Percentiles rank a stretch among this genome's conserved stretches.
phyloP scores from a whole-genome alignment of 2,329 filamentous ascomycete genomes.

The Penicillium sp. region DNA sequence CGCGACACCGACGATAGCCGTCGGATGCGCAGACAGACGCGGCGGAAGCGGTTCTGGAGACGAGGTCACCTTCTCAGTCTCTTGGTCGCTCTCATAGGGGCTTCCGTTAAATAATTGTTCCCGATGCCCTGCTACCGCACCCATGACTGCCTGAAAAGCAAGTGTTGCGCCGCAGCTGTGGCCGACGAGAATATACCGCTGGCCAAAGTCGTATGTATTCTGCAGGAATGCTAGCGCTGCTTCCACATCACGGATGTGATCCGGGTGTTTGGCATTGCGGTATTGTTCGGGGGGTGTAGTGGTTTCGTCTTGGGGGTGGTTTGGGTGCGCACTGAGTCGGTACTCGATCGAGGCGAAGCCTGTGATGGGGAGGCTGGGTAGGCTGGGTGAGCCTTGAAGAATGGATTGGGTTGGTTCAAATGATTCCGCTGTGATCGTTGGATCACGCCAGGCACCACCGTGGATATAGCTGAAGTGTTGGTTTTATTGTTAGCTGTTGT shows the following conservation, averaged over 20 bases:
- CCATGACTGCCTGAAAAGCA: conserved; percentile 50
- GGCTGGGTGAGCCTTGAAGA: conserved; percentile 32
- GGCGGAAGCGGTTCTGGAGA: conserved; percentile 20
- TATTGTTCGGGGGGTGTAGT: conserved; percentile 34
- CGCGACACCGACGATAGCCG: conserved; percentile 47
- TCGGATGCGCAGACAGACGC: conserved; percentile 32
- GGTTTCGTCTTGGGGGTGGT: conserved; percentile 41
- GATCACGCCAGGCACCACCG: conserved; percentile 55
- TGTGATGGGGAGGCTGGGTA: conserved; percentile 35
- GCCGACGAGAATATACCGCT: conserved; percentile 49
- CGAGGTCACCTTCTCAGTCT: conserved; percentile 13
- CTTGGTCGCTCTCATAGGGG: conserved; percentile 10
- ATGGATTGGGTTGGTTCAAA: conserved; percentile 42
- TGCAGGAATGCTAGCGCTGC: conserved; percentile 48
- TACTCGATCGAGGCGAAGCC: conserved; percentile 53
- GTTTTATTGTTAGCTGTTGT: conserved; percentile 8
- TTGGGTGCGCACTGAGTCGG: conserved; percentile 49
- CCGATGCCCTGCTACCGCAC: conserved; percentile 22
- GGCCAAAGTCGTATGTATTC: conserved; percentile 42
- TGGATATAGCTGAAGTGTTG: conserved; percentile 47
- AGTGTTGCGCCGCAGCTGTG: conserved; percentile 54
- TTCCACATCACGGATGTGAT: conserved; percentile 50
- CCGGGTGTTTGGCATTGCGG: conserved; percentile 48
- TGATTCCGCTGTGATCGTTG: conserved; percentile 40
- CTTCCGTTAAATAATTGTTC: conserved; percentile 16